Percentiles rank a stretch among this genome's conserved stretches.
Evolutionary conservation across 768 basidiomycete species (phyloP).

Genomic region (Mycena rebaudengoi): DNA sequence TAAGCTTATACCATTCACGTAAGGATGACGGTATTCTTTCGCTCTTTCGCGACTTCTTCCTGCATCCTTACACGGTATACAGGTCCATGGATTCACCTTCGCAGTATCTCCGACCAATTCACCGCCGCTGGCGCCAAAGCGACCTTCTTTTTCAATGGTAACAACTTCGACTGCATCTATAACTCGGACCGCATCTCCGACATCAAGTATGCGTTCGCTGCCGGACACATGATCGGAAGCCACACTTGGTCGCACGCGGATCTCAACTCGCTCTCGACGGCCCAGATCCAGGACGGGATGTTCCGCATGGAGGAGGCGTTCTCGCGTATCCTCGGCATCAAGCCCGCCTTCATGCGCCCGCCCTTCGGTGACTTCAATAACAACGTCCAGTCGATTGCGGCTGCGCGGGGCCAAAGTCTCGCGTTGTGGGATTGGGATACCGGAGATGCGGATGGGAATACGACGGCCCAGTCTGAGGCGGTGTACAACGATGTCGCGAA

Average conservation of each 20-base stretch:
- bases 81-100: slow-evolving; percentile 2
- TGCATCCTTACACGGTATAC: not conserved
- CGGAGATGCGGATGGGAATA: slow-evolving; percentile 38
- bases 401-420: slow-evolving; percentile 37
- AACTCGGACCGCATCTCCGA: not conserved
- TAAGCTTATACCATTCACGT: not conserved
- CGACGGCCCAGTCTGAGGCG: slow-evolving; percentile 27
- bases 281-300: slow-evolving; percentile 45
- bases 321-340: slow-evolving; percentile 38
- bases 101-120: slow-evolving; percentile 15
- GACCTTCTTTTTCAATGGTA: slow-evolving; percentile 26
- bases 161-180: slow-evolving; percentile 23
- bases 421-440: slow-evolving; percentile 51
- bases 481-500: slow-evolving; percentile 31
- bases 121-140: slow-evolving; percentile 26
- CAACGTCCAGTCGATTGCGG: slow-evolving; percentile 42
- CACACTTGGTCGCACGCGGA: slow-evolving; percentile 55
- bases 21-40: slow-evolving; percentile 13
- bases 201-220: slow-evolving; percentile 14
- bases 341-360: slow-evolving; percentile 50
- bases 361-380: slow-evolving; percentile 54
- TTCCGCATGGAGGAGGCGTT: slow-evolving; percentile 39
- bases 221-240: slow-evolving; percentile 49
- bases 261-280: slow-evolving; percentile 40
- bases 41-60: not conserved